Base-by-base conservation (phyloP, 192 early-diverging fungal genomes). In the Entophlyctis helioformis region DNA sequence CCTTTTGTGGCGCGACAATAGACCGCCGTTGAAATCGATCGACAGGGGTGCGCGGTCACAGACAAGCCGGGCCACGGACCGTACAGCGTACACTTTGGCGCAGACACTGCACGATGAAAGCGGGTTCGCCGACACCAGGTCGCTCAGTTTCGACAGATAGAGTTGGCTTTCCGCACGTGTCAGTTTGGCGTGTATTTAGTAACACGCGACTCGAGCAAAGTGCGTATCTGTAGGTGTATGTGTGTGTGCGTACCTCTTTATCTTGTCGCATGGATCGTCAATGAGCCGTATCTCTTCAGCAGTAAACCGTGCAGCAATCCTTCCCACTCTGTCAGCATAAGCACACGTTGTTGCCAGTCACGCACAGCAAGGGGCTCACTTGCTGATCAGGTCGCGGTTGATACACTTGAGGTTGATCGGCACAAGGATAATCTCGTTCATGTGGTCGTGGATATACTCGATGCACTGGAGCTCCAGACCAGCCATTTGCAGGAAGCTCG, bases 401-500 rank as follows among this genome's bases (percentile, higher is more conserved):
- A 74, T 60, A 38, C 71, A 74, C 9, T 23, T 48, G 45, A 74
- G 51, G 50, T 74, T 69, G 26, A 72, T 65, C 2, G 71, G 69
- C 5, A 72, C 63, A 34, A 33, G 52, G 10, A 74, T 44, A 16
- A 74, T 61, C 3, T 66, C 56, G 21, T 67, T 54, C 3, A 74
- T 57, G 47, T 68, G 51, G 18, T 74, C 56, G 37, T 69, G 61
- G n/a, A 69, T 50, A 33, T 64, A 74, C 11, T 48, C 32, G 23
- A 74, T 26, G 41, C 68, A 72, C 1, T 50, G 28, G 19, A 68
- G 53, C 38, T 74, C 69, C 51, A 74, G 36, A 5, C 33, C 32
- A 8, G 41, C 53, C 71, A 74, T 74, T 43, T 66, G 60, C 28
- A 74, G 45, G 45, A 74, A 74, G 48, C 65, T 67, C 11, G 71